phyloP scores from a whole-genome alignment of 768 basidiomycete genomes.

The Phaffia tasmanica region DNA sequence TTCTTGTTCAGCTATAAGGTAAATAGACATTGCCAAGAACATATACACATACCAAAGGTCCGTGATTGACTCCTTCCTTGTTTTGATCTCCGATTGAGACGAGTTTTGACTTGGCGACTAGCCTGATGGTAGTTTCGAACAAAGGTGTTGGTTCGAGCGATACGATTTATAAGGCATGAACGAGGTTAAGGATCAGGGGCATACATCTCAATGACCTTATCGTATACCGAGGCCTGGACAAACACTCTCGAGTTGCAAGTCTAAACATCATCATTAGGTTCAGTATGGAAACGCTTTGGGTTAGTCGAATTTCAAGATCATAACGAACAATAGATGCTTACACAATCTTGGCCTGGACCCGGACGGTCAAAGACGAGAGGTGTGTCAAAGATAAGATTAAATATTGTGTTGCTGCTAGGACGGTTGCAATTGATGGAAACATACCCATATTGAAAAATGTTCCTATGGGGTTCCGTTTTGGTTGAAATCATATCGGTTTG shows the following conservation, averaged over 20 bases:
- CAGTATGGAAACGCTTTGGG: background rate
- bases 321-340: background rate
- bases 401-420: too few species aligned
- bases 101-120: slow-evolving; percentile 40
- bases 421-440: too few species aligned
- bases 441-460: slow-evolving; percentile 7
- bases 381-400: too few species aligned
- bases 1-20: background rate
- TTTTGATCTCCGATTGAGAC: slow-evolving; percentile 61
- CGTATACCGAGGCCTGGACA: slow-evolving; percentile 11
- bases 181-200: too few species aligned
- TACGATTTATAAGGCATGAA: too few species aligned
- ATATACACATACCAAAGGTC: slow-evolving; percentile 42
- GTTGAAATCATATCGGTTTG: too few species aligned
- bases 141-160: too few species aligned
- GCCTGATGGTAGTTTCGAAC: too few species aligned
- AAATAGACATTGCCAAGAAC: background rate
- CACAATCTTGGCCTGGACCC: background rate
- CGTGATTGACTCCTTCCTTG: slow-evolving; percentile 49
- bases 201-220: slow-evolving; percentile 20
- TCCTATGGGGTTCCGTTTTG: background rate
- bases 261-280: background rate
- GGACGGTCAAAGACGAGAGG: too few species aligned
- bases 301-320: background rate
- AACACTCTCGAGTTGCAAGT: slow-evolving; percentile 8